Percentiles rank a stretch among this genome's conserved stretches.
These are phyloP conservation scores for Leccinum cinnamomeum DNA, from an alignment of 1,284 basidiomycete species.

Conservation along the genomic window DNA sequence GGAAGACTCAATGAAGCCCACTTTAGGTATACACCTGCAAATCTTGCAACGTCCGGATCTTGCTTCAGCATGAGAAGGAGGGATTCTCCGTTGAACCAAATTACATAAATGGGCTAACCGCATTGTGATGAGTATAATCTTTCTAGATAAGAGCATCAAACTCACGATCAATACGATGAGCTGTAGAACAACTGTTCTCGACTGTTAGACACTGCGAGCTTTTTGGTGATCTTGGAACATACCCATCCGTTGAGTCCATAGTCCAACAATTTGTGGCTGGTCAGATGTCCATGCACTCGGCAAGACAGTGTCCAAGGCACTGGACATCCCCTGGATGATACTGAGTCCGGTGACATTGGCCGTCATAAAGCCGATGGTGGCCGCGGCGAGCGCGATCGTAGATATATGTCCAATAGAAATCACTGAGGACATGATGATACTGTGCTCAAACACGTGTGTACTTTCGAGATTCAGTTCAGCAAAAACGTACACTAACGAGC, in stretches of 20 bases:
- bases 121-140: not conserved
- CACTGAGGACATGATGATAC: conserved; percentile 71
- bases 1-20: conserved; percentile 84
- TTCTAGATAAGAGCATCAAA: conserved; percentile 10
- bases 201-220: conserved; percentile 2
- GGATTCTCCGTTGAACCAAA: conserved; percentile 83
- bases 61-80: conserved; percentile 81
- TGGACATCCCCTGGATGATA: conserved; percentile 83
- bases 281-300: conserved; percentile 90
- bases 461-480: conserved; percentile 37
- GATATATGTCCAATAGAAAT: conserved; percentile 85
- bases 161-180: conserved; percentile 56
- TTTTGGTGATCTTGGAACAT: conserved; percentile 24
- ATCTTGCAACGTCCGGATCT: conserved; percentile 81
- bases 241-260: conserved; percentile 92
- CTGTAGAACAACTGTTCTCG: conserved; percentile 63
- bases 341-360: conserved; percentile 71
- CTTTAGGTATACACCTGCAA: conserved; percentile 76
- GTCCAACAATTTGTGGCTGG: conserved; percentile 80
- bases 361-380: conserved; percentile 87
- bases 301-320: conserved; percentile 86
- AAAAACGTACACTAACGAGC: not conserved
- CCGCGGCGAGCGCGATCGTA: conserved; percentile 80
- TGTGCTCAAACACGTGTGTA: conserved; percentile 75
- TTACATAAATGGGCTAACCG: conserved; percentile 58